Base-by-base conservation (phyloP, 257 asterid species). In the Anisodus tanguticus region DNA sequence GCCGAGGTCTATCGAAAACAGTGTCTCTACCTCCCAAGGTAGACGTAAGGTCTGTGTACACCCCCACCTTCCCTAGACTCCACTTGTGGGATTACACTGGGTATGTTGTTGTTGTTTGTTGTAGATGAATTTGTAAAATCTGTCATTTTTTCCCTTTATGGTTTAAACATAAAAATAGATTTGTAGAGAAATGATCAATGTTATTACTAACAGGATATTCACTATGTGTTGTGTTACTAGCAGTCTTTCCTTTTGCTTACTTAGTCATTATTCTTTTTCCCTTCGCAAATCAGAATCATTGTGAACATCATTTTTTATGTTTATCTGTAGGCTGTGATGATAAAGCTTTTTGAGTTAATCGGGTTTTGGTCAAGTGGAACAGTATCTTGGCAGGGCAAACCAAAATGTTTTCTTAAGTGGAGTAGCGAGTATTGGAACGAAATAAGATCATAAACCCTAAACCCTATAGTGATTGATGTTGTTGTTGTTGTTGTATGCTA, bases 301-400 rank as follows among this genome's bases (percentile, higher is more conserved):
- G 31, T 43, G 15, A 43, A 17, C 55, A 41, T 16, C 78, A 16
- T 45, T 72, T 41, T 0, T 72, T 8, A 4, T 70, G 51, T 4
- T 68, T 10, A 47, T n/a, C 6, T 72, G 60, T 72, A n/a, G 80
- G 80, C 80, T 45, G n/a, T 72, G 80, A 72, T 10, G 16, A 72
- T 72, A 5, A 22, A n/a, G n/a, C 6, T 9, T 45, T 1, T 19
- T 74, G 59, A 49, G 4, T 49, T 22, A 26, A 74, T 74, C 3
- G 6, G 62, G 45, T 74, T 74, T 49, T 74, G 43, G 45, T 49
- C 15, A 51, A 37, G 7, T 0, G 0, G 12, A 72, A 8, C 62
- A 13, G 11, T 5, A 26, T 12, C 63, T 76, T 76, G 81, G 22
- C 6, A 74, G 4, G 81, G 81, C 41, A 7, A 49, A 74, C 45